A percentile compares a stretch with the other conserved stretches of the same genome.
Evolutionary conservation across 768 basidiomycete genomes (phyloP).

Genomic region (Pleurotus eryngii): DNA sequence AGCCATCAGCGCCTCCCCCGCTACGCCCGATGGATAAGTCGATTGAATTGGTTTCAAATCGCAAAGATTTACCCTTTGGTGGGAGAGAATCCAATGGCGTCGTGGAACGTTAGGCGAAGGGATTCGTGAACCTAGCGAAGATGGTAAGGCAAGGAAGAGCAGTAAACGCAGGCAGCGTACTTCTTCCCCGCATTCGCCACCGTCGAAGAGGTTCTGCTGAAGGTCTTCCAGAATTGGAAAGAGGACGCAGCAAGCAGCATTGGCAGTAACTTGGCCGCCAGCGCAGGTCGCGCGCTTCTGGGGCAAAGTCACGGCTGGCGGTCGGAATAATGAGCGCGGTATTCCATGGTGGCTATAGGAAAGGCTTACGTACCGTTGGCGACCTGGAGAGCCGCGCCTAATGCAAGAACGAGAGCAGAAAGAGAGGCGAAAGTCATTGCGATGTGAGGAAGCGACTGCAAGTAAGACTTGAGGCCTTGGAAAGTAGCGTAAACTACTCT

Average conservation of each 20-base stretch:
- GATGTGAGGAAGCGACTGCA: not conserved
- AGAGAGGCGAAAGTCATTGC: constrained; percentile 1
- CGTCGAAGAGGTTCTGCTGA: constrained; percentile 22
- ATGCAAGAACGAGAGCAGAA: constrained; percentile 4
- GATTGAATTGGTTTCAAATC: not conserved
- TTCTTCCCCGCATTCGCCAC: constrained; percentile 27
- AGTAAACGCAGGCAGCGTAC: constrained; percentile 7
- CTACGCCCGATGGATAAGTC: constrained; percentile 14
- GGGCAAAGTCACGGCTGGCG: not conserved
- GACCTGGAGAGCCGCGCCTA: not conserved
- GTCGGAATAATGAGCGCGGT: not conserved
- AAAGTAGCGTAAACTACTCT: not conserved
- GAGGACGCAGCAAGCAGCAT: constrained; percentile 24
- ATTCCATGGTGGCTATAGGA: not conserved
- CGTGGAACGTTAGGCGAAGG: constrained; percentile 37
- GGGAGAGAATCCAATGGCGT: constrained; percentile 40
- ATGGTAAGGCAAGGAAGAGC: not conserved
- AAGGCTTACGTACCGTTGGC: not conserved
- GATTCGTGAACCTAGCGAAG: constrained; percentile 20
- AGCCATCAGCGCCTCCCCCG: constrained; percentile 47
- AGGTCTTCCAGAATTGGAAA: constrained; percentile 22
- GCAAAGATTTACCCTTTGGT: constrained; percentile 24
- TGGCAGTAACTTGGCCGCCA: constrained; percentile 24
- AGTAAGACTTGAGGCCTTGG: not conserved
- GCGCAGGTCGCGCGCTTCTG: constrained; percentile 22